Base-by-base conservation (phyloP, 768 basidiomycete genomes). In the Pulveroboletus sp. region DNA sequence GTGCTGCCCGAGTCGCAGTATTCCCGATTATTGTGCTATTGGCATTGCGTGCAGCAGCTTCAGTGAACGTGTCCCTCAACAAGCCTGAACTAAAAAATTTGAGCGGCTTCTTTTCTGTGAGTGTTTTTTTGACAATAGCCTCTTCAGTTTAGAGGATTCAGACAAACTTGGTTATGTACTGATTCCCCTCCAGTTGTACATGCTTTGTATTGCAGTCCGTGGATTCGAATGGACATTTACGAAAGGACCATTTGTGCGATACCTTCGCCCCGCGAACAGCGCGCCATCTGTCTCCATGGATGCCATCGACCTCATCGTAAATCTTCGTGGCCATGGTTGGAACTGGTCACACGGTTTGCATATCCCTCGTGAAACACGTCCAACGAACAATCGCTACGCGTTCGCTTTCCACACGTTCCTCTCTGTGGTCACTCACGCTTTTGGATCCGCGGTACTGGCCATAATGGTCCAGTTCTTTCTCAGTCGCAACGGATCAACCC, bases 301-400 rank as follows among this genome's bases (percentile, higher is more conserved):
- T 47, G 75, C 76, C 2, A 52, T 75, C 13, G 82, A 85, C 46
- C 71, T 87, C 17, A 53, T 51, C 21, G 68, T 65, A 55, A 81
- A 75, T 50, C 55, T 79, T 13, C 80, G 85, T n/a, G n/a, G n/a
- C n/a, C n/a, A n/a, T n/a, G n/a, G n/a, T n/a, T 86, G 84, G 84
- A 66, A 76, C 36, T 84, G 81, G 77, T 79, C 81, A 2, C 53
- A 64, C 24, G 51, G 57, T 21, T 14, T 60, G 10, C 44, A 59
- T 40, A 31, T 66, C 21, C 62, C 69, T 6, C 61, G 49, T 6
- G 75, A 78, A 52, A 72, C 67, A 10, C 75, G 77, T 19, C 69
- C 73, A 2, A 50, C 59, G 1, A 72, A 76, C n/a, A 72, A 76
- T 17, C 69, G 61, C 8, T 16, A 50, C 1, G 52, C 62, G 13